These are phyloP conservation scores for Boletus insuetus DNA, from an alignment of 768 basidiomycete genomes.

Conservation along the genomic window DNA sequence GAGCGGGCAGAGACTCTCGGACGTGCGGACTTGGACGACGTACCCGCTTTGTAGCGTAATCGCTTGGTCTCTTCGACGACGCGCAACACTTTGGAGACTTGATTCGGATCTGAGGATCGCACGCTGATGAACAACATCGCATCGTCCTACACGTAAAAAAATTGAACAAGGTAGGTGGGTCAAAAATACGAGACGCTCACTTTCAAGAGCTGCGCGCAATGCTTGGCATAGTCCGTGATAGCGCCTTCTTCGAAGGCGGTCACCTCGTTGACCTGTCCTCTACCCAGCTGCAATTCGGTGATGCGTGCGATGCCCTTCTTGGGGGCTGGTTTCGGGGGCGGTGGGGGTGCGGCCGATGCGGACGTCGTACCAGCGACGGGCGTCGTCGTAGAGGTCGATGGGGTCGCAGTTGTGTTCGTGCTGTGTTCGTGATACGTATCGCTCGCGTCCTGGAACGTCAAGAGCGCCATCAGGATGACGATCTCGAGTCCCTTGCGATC, in stretches of 20 bases:
- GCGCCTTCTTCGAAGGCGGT: slow-evolving; percentile 63
- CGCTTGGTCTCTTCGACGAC: slow-evolving; percentile 80
- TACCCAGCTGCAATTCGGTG: slow-evolving; percentile 63
- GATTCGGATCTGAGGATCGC: slow-evolving; percentile 54
- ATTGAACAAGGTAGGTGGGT: not conserved
- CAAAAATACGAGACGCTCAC: slow-evolving; percentile 34
- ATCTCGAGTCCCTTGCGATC: slow-evolving; percentile 87
- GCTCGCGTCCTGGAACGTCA: slow-evolving; percentile 75
- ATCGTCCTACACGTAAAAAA: slow-evolving; percentile 51
- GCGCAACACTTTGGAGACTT: slow-evolving; percentile 77
- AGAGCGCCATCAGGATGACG: slow-evolving; percentile 67
- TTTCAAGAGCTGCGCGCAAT: slow-evolving; percentile 61
- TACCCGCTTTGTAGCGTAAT: slow-evolving; percentile 72
- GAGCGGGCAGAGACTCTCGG: not conserved
- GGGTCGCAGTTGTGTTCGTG: slow-evolving; percentile 8
- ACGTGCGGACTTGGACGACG: slow-evolving; percentile 5
- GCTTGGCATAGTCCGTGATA: slow-evolving; percentile 64
- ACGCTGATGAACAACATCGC: slow-evolving; percentile 79
- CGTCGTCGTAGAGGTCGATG: not conserved
- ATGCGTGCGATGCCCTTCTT: slow-evolving; percentile 69
- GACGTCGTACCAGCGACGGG: not conserved
- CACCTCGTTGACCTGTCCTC: slow-evolving; percentile 75
- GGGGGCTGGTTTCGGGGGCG: slow-evolving; percentile 60
- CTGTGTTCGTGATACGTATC: slow-evolving; percentile 48
- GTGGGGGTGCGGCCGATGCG: slow-evolving; percentile 41